phyloP scores from a whole-genome alignment of 2,329 filamentous ascomycete species.

The Podosphaera aphanis region DNA sequence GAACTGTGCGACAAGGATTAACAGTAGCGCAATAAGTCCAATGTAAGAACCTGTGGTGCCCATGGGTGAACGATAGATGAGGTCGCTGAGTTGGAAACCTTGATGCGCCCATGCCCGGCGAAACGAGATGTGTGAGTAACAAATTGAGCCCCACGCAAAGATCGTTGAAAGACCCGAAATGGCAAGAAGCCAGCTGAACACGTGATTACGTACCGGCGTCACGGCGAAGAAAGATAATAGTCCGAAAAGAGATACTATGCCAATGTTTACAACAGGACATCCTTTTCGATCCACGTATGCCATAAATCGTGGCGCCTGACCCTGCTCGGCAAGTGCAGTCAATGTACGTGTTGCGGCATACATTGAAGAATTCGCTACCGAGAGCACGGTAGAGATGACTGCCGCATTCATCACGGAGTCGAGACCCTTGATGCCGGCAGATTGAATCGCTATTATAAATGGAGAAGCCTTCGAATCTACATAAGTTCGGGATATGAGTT shows the following conservation, averaged over 20 bases:
- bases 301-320: conserved; percentile 54
- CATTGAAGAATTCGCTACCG: conserved; percentile 77
- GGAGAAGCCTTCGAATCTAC: conserved; percentile 57
- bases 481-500: conserved; percentile 34
- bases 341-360: conserved; percentile 80
- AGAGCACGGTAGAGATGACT: conserved; percentile 73
- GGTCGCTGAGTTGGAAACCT: conserved; percentile 34
- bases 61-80: conserved; percentile 36
- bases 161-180: conserved; percentile 49
- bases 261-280: conserved; percentile 52
- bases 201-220: conserved; percentile 25
- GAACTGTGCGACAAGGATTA: conserved; percentile 25
- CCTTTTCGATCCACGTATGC: conserved; percentile 66
- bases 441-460: conserved; percentile 79
- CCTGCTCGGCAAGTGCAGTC: conserved; percentile 69
- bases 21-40: conserved; percentile 31
- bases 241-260: conserved; percentile 39
- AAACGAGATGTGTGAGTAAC: conserved; percentile 75
- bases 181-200: conserved; percentile 62
- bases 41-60: conserved; percentile 39
- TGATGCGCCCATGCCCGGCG: conserved; percentile 48
- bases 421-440: conserved; percentile 58
- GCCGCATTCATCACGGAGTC: conserved; percentile 84
- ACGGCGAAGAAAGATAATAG: conserved; percentile 58
- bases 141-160: conserved; percentile 69